A percentile compares a stretch with the other conserved stretches of the same genome.
These are phyloP conservation scores for Lepraria neglecta DNA, from an alignment of 495 filamentous ascomycete genomes.

Conservation along the genomic window DNA sequence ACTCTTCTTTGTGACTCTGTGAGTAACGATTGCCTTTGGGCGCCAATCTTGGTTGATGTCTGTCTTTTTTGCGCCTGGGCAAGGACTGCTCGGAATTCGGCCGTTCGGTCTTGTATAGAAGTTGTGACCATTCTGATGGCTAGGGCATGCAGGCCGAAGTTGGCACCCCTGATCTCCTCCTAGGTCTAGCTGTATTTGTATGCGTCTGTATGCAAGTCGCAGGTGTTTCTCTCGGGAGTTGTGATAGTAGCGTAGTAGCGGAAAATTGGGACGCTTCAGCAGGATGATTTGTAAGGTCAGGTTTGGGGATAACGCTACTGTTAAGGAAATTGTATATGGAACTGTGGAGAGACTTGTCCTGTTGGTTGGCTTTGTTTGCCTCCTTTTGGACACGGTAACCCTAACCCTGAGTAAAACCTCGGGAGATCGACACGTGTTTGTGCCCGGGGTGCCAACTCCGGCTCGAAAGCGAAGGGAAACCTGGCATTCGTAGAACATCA, in stretches of 20 bases:
- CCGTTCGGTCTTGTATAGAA: slow-evolving; percentile 93
- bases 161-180: not conserved
- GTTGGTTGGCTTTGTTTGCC: too few relatives aligned
- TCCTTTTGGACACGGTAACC: too few relatives aligned
- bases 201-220: not conserved
- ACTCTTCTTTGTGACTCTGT: slow-evolving; percentile 63
- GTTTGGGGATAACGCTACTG: too few relatives aligned
- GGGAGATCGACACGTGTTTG: slow-evolving; percentile 8
- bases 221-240: too few relatives aligned
- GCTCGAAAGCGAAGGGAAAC: slow-evolving; percentile 7
- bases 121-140: slow-evolving; percentile 46
- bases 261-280: too few relatives aligned
- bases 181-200: not conserved
- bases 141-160: not conserved
- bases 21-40: slow-evolving; percentile 76
- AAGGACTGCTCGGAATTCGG: slow-evolving; percentile 87
- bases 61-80: slow-evolving; percentile 71
- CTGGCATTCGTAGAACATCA: slow-evolving; percentile 9
- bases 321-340: too few relatives aligned
- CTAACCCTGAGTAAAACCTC: not conserved
- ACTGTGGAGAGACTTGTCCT: too few relatives aligned
- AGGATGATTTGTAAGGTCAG: too few relatives aligned
- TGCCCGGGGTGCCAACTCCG: not conserved
- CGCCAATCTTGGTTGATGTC: slow-evolving; percentile 59
- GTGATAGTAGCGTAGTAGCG: too few relatives aligned